Conservation (phyloP, 805 yeast genomes). For the Millerago galiae region DNA sequence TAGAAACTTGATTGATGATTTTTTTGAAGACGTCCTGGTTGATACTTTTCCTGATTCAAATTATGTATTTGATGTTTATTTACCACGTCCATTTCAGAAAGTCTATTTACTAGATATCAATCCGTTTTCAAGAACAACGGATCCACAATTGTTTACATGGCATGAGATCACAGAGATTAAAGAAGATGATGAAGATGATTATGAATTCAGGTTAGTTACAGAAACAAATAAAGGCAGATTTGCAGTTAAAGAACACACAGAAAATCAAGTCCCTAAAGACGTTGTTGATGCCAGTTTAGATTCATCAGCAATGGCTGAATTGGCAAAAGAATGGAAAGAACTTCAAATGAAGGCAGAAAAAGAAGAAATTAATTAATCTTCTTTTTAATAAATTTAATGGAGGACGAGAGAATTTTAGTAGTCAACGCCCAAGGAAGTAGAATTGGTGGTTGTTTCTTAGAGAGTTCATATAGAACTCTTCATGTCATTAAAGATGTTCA, state of each 20-base stretch:
- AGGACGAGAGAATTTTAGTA: background rate
- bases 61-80: slow-evolving; percentile 74
- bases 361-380: background rate
- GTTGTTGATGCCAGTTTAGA: slow-evolving; percentile 77
- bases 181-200: slow-evolving; percentile 23
- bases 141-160: slow-evolving; percentile 78
- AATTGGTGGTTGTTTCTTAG: background rate
- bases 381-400: background rate
- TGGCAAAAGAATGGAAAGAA: slow-evolving; percentile 56
- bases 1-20: slow-evolving; percentile 40
- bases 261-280: slow-evolving; percentile 88
- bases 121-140: slow-evolving; percentile 76
- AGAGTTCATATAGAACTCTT: background rate
- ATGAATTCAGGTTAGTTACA: slow-evolving; percentile 60
- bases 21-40: slow-evolving; percentile 43
- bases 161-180: slow-evolving; percentile 49
- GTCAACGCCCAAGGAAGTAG: background rate
- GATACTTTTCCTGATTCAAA: slow-evolving; percentile 46
- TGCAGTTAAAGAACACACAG: slow-evolving; percentile 77
- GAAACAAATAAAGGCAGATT: slow-evolving; percentile 69
- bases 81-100: slow-evolving; percentile 65
- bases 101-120: slow-evolving; percentile 79
- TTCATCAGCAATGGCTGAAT: slow-evolving; percentile 61
- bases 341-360: slow-evolving; percentile 24
- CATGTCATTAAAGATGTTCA: background rate